Evolutionary conservation across 140 eudicot species (phyloP).

Genomic region (Ambrosia hybrid): DNA sequence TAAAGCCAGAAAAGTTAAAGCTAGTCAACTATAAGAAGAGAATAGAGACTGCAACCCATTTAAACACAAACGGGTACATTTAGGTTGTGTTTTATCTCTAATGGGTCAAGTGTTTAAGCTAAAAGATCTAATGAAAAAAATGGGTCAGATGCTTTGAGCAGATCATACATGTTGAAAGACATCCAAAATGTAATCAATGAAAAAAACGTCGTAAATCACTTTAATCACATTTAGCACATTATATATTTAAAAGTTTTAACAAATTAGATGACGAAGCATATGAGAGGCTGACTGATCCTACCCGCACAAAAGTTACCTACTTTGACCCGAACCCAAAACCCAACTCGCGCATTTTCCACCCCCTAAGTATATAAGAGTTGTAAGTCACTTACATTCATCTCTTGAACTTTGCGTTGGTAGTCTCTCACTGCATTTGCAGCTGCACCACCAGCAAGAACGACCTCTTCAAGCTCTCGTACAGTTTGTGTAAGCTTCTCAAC

Average conservation of each 20-base stretch:
- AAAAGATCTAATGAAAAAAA: neutral
- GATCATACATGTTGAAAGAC: neutral
- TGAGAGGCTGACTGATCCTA: neutral
- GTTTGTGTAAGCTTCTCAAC: conserved; percentile 95
- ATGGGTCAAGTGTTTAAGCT: neutral
- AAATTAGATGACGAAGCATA: neutral
- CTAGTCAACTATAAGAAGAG: neutral
- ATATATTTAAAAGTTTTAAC: neutral
- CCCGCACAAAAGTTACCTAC: neutral
- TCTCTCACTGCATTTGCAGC: conserved; percentile 99
- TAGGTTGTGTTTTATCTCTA: conserved; percentile 9
- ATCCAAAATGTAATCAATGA: neutral
- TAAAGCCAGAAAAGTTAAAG: conserved; percentile 5
- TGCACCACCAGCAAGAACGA: conserved; percentile 98
- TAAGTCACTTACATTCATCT: conserved; percentile 66
- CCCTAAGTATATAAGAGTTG: neutral
- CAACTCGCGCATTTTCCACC: neutral
- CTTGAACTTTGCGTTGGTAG: conserved; percentile 96
- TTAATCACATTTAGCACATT: neutral
- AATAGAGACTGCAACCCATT: neutral
- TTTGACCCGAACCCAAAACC: neutral
- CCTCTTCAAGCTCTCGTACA: conserved; percentile 92
- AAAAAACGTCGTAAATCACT: neutral
- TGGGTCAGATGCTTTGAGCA: neutral
- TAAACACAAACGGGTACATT: neutral